These are phyloP conservation scores for Tetrapyrgos nigripes DNA, from an alignment of 1,284 basidiomycete genomes.

Conservation along the genomic window DNA sequence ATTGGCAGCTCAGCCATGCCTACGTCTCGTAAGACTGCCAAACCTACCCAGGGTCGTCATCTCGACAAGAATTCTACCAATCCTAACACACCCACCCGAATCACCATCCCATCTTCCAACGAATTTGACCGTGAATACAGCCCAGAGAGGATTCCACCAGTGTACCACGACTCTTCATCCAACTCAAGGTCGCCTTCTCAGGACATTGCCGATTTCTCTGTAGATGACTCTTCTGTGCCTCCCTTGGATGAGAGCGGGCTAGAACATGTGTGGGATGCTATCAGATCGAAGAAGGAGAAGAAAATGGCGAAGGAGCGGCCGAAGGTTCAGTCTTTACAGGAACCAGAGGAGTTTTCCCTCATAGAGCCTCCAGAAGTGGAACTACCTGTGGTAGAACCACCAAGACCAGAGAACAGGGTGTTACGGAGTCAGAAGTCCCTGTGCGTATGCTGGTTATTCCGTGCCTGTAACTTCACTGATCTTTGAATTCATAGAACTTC, in stretches of 20 bases:
- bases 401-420: conserved; percentile 32
- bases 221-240: conserved; percentile 18
- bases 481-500: conserved; percentile 51
- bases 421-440: conserved; percentile 63
- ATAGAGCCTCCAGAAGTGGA: conserved; percentile 13
- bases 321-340: conserved; percentile 68
- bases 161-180: conserved; percentile 12
- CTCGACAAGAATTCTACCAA: conserved; percentile 11
- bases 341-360: conserved; percentile 21
- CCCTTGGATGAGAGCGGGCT: conserved; percentile 42
- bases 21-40: conserved; percentile 8
- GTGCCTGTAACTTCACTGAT: conserved; percentile 15
- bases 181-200: conserved; percentile 18
- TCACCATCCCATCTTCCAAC: conserved; percentile 20
- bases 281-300: conserved; percentile 65
- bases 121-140: conserved; percentile 7
- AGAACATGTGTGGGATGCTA: conserved; percentile 65
- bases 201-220: conserved; percentile 15
- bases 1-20: conserved; percentile 5
- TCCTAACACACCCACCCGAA: conserved; percentile 21
- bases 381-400: conserved; percentile 14
- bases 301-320: conserved; percentile 67
- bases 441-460: conserved; percentile 40
- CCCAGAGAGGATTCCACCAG: conserved; percentile 13
- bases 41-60: neutral